These are phyloP conservation scores for Pleurotus ostreatus DNA, from an alignment of 768 basidiomycete species.

Conservation along the genomic window DNA sequence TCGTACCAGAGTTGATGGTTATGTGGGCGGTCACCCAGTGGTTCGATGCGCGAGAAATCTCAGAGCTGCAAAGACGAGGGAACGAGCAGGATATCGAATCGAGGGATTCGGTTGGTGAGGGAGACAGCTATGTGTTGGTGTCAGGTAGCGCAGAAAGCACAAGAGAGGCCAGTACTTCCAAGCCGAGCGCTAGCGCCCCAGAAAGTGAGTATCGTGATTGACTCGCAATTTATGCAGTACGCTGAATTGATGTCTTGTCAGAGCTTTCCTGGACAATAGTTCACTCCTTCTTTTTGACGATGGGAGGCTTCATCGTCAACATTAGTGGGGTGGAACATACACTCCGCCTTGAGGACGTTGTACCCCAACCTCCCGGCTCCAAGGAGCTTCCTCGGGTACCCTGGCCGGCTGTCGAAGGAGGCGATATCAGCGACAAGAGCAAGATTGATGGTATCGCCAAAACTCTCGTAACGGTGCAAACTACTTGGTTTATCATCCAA, in stretches of 20 bases:
- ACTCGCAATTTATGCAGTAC: not conserved
- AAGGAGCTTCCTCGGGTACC: not conserved
- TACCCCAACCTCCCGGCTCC: not conserved
- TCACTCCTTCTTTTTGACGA: not conserved
- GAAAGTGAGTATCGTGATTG: not conserved
- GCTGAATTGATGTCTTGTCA: not conserved
- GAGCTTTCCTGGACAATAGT: not conserved
- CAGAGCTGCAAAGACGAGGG: not conserved
- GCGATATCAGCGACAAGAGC: slow-evolving; percentile 19
- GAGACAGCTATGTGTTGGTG: not conserved
- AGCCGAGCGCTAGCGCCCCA: not conserved
- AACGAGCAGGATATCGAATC: not conserved
- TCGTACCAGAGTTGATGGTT: slow-evolving; percentile 20
- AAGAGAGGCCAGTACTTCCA: not conserved
- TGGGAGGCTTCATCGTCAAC: not conserved
- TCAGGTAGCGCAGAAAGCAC: not conserved
- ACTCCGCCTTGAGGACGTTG: not conserved
- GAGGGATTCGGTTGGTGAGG: not conserved
- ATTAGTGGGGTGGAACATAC: not conserved
- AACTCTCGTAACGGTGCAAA: slow-evolving; percentile 26
- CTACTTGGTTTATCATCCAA: slow-evolving; percentile 30
- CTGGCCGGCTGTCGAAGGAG: slow-evolving; percentile 7
- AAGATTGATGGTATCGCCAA: slow-evolving; percentile 33
- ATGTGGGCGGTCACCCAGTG: slow-evolving; percentile 18
- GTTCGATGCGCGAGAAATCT: slow-evolving; percentile 8